A percentile compares a stretch with the other conserved stretches of the same genome.
phyloP scores from a whole-genome alignment of 163 green algal species.

The Chlorella variabilis region DNA sequence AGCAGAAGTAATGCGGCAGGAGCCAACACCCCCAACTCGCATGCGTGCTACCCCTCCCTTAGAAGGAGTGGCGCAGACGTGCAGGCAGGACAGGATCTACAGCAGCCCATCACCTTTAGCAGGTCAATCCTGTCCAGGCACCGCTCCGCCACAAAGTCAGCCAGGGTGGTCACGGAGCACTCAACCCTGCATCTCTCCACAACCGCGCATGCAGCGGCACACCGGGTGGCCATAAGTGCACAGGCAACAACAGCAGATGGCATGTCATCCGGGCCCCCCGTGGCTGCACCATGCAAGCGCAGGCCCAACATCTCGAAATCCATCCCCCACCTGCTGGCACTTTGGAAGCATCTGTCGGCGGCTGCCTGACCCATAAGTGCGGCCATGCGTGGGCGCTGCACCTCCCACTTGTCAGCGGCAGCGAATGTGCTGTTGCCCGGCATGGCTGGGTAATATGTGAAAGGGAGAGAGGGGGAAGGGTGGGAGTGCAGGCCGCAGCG shows the following conservation, averaged over 20 bases:
- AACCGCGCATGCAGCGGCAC: background rate
- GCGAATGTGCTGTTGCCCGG: slow-evolving; percentile 38
- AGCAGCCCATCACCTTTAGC: slow-evolving; percentile 18
- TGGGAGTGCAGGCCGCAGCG: slow-evolving; percentile 10
- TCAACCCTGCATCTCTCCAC: slow-evolving; percentile 11
- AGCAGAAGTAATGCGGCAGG: no score
- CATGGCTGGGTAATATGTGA: slow-evolving; percentile 45
- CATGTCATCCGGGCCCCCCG: no score
- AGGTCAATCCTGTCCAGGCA: slow-evolving; percentile 32
- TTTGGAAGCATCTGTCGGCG: slow-evolving; percentile 12
- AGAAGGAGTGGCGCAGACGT: no score
- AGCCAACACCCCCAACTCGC: no score
- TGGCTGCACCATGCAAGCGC: no score
- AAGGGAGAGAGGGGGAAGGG: background rate
- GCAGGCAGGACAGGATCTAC: no score
- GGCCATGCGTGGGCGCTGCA: slow-evolving; percentile 27
- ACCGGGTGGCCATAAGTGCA: background rate
- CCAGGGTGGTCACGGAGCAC: slow-evolving; percentile 31
- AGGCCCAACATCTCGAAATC: no score
- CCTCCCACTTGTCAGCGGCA: slow-evolving; percentile 27
- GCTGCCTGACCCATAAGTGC: background rate
- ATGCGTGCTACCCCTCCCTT: no score
- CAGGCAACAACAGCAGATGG: no score
- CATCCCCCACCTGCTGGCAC: background rate
- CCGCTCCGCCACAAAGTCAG: slow-evolving; percentile 12